Evolutionary conservation across 1,284 basidiomycete genomes (phyloP).

Genomic region (Apiotrichum porosum): DNA sequence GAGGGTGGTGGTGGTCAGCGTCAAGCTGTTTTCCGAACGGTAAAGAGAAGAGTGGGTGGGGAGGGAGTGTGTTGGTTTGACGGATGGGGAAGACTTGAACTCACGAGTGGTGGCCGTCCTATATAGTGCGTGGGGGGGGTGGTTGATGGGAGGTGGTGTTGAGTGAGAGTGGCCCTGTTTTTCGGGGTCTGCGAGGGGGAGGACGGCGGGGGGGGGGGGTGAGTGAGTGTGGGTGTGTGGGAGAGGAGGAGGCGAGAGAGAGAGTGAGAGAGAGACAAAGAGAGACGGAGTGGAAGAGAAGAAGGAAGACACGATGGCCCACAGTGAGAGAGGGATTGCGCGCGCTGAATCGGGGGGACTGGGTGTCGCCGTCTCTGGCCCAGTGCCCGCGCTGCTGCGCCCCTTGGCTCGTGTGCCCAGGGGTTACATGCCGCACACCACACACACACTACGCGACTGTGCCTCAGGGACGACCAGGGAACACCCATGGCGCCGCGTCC

Average conservation of each 20-base stretch:
- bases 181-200: not conserved
- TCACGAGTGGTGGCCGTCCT: not conserved
- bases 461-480: too few species aligned
- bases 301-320: too few species aligned
- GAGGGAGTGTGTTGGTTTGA: not conserved
- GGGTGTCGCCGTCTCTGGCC: too few species aligned
- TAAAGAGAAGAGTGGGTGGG: slow-evolving; percentile 6
- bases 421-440: too few species aligned
- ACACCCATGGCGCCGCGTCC: too few species aligned
- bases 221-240: not conserved
- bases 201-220: not conserved
- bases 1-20: slow-evolving; percentile 12
- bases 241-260: not conserved
- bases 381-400: too few species aligned
- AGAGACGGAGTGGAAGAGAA: too few species aligned
- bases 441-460: too few species aligned
- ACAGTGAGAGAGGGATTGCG: too few species aligned
- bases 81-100: not conserved
- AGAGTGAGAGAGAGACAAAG: not conserved
- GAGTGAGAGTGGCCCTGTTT: not conserved
- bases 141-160: not conserved
- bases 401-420: too few species aligned
- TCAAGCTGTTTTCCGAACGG: slow-evolving; percentile 7
- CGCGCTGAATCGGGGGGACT: too few species aligned
- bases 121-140: not conserved